These are phyloP conservation scores for Theileria parva DNA, from an alignment of 169 alveolate genomes.

Conservation along the genomic window DNA sequence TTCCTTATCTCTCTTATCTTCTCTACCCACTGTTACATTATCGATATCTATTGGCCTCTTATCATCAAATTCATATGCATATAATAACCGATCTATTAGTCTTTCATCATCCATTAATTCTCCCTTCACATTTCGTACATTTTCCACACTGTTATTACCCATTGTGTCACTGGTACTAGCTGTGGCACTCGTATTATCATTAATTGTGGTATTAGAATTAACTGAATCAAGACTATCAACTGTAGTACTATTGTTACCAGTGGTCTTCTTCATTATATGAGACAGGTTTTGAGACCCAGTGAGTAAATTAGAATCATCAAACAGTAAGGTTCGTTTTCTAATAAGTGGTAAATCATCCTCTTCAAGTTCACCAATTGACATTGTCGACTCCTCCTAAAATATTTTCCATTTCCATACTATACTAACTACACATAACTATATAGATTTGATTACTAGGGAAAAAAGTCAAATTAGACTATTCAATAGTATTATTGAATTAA, in stretches of 20 bases:
- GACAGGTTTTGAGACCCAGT: background rate
- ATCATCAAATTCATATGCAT: slow-evolving; percentile 3
- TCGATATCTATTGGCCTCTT: slow-evolving; percentile 16
- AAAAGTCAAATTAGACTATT: background rate
- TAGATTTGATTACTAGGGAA: too few species aligned
- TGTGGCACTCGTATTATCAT: background rate
- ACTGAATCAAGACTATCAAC: too few species aligned
- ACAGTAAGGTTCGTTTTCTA: slow-evolving; percentile 45
- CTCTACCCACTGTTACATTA: slow-evolving; percentile 42
- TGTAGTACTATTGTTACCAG: background rate
- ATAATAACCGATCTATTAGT: background rate
- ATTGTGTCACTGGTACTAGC: background rate
- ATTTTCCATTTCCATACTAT: too few species aligned
- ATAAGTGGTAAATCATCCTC: slow-evolving; percentile 44
- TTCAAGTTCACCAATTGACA: background rate
- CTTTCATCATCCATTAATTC: background rate
- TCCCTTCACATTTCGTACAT: background rate
- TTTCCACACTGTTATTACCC: background rate
- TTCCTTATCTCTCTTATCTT: slow-evolving; percentile 18
- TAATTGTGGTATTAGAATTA: background rate
- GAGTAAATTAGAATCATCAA: slow-evolving; percentile 28
- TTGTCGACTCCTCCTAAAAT: background rate
- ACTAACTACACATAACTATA: background rate
- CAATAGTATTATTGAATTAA: background rate
- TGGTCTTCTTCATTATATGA: background rate